Evolutionary conservation across 495 filamentous ascomycete species (phyloP).

Genomic region (Neurospora cerealis): DNA sequence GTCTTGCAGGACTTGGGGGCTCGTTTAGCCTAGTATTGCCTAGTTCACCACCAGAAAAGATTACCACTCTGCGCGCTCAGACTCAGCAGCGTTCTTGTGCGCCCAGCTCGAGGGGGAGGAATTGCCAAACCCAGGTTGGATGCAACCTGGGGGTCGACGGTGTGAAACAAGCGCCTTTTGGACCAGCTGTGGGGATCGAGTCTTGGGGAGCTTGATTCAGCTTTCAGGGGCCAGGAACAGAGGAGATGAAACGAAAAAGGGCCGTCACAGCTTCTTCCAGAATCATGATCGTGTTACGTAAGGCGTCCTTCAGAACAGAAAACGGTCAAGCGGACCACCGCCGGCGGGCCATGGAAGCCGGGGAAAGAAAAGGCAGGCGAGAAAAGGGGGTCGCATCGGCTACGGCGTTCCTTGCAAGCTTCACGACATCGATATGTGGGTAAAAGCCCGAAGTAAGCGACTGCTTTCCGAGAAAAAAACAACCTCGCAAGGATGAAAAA

Average conservation of each 20-base stretch:
- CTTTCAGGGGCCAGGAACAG: neutral
- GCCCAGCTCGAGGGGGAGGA: neutral
- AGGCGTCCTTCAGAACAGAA: neutral
- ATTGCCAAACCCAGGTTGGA: neutral
- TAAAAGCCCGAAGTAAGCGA: neutral
- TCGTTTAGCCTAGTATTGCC: neutral
- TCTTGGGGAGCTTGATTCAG: neutral
- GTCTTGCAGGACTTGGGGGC: neutral
- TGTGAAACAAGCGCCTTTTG: neutral
- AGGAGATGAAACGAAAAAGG: neutral
- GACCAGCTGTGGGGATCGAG: neutral
- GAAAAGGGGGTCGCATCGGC: neutral
- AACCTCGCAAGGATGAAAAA: neutral
- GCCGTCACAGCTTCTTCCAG: neutral
- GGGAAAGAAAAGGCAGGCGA: neutral
- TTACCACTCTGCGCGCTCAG: neutral
- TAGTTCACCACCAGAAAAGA: neutral
- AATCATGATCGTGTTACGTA: neutral
- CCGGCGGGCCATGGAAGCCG: neutral
- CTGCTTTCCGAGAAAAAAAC: neutral
- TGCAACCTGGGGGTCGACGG: neutral
- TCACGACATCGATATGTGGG: neutral
- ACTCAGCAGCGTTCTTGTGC: neutral
- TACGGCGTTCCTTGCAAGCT: neutral
- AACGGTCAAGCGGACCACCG: neutral